Conservation (phyloP, 1,284 basidiomycete genomes). For the Takashimella tepidaria region DNA sequence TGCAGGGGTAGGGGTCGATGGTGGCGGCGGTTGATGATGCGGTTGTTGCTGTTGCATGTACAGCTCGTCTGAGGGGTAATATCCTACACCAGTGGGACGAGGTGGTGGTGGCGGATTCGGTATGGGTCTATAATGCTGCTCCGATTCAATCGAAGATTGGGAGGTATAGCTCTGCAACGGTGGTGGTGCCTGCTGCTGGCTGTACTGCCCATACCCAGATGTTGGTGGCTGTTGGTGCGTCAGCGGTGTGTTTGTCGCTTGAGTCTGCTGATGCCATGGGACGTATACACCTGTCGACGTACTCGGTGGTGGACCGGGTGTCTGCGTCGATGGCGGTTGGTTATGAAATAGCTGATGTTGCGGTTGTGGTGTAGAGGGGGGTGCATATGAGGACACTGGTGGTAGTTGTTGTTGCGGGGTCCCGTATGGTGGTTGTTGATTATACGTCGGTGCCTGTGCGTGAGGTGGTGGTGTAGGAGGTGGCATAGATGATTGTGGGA, state of each 20-base stretch:
- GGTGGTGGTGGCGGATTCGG: slow-evolving; percentile 16
- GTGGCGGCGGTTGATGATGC: slow-evolving; percentile 6
- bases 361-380: not conserved
- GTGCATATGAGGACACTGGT: not conserved
- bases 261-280: slow-evolving; percentile 45
- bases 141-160: not conserved
- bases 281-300: slow-evolving; percentile 28
- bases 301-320: slow-evolving; percentile 1
- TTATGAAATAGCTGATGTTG: not conserved
- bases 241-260: slow-evolving; percentile 8
- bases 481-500: not conserved
- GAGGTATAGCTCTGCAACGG: slow-evolving; percentile 13
- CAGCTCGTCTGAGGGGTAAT: slow-evolving; percentile 45
- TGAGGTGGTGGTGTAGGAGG: not conserved
- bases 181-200: slow-evolving; percentile 9
- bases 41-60: slow-evolving; percentile 24
- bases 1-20: not conserved
- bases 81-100: slow-evolving; percentile 21
- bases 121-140: not conserved
- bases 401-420: too few relatives aligned
- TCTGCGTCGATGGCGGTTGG: not conserved
- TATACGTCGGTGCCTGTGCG: not conserved
- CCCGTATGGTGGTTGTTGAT: not conserved
- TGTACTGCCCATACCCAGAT: slow-evolving; percentile 9
- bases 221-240: slow-evolving; percentile 1